phyloP scores from a whole-genome alignment of 2,329 filamentous ascomycete species.

The Xylariaceae sp. region DNA sequence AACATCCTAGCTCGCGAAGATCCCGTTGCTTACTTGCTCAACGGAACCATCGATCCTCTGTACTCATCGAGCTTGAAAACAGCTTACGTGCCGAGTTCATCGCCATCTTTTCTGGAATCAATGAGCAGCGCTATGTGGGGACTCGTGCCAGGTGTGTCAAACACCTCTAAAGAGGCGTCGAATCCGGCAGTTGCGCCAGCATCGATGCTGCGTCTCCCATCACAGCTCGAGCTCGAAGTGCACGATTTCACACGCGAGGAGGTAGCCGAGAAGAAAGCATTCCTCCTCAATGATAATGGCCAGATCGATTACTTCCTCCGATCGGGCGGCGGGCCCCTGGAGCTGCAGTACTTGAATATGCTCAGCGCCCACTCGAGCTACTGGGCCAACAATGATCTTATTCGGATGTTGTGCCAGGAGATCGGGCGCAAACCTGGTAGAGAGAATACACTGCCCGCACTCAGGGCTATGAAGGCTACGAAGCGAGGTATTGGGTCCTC shows the following conservation, averaged over 20 bases:
- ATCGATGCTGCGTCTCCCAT: conserved; percentile 48
- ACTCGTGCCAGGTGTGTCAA: conserved; percentile 50
- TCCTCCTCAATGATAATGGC: conserved; percentile 88
- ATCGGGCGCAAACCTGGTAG: conserved; percentile 70
- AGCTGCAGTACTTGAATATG: conserved; percentile 97
- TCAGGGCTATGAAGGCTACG: conserved; percentile 53
- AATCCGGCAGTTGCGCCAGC: conserved; percentile 31
- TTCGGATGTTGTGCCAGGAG: conserved; percentile 85
- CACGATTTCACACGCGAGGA: conserved; percentile 93
- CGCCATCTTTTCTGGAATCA: conserved; percentile 59
- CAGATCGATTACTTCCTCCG: conserved; percentile 88
- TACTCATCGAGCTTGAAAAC: conserved; percentile 73
- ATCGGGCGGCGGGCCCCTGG: conserved; percentile 78
- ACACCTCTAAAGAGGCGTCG: conserved; percentile 30
- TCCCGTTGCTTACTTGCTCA: conserved; percentile 86
- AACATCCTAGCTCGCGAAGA: conserved; percentile 72
- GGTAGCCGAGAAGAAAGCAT: conserved; percentile 82
- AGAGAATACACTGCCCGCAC: conserved; percentile 49
- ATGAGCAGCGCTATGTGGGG: conserved; percentile 58
- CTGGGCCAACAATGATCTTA: conserved; percentile 82
- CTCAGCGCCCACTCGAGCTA: conserved; percentile 91
- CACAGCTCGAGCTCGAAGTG: conserved; percentile 82
- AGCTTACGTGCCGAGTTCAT: conserved; percentile 72
- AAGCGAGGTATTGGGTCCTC: conserved; percentile 34
- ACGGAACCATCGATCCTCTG: conserved; percentile 76